Percentiles rank a stretch among this genome's conserved stretches.
These are phyloP conservation scores for Musa balbisiana DNA, from an alignment of 202 grass and related monocot species.

Conservation along the genomic window DNA sequence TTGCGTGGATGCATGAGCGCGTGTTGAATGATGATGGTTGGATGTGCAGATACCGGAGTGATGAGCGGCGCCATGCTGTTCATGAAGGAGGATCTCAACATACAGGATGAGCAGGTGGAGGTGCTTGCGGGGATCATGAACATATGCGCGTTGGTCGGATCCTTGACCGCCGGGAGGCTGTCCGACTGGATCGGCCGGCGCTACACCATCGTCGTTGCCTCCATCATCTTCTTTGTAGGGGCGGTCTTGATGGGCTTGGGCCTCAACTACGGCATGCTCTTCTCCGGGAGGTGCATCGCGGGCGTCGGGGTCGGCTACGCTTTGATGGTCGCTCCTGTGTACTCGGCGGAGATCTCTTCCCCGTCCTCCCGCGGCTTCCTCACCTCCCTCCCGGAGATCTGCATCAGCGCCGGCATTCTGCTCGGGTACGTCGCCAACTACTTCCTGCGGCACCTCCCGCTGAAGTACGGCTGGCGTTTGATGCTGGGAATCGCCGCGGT, in stretches of 20 bases:
- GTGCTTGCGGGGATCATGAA: constrained; percentile 1
- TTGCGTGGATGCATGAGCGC: not conserved
- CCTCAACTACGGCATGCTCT: constrained; percentile 12
- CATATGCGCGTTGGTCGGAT: constrained; percentile 1
- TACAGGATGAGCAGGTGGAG: not conserved
- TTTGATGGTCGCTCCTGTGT: constrained; percentile 13
- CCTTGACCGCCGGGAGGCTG: not conserved
- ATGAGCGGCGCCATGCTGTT: constrained; percentile 16
- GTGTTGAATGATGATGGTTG: not conserved
- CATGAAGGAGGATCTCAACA: constrained; percentile 9
- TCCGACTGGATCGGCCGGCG: constrained; percentile 15
- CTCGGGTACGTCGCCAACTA: constrained; percentile 32
- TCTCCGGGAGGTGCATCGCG: constrained; percentile 18
- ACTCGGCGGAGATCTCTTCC: constrained; percentile 25
- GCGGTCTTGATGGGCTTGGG: constrained; percentile 10
- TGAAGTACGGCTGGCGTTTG: too few species aligned
- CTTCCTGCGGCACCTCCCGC: constrained; percentile 6
- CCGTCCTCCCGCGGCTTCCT: constrained; percentile 23
- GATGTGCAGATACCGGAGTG: constrained; percentile 1
- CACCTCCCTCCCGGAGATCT: constrained; percentile 28
- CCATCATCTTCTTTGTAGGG: constrained; percentile 18
- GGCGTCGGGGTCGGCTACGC: constrained; percentile 24
- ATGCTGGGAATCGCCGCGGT: too few species aligned
- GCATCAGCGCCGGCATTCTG: constrained; percentile 35
- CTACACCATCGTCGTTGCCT: constrained; percentile 15